Base-by-base conservation (phyloP, 257 asterid genomes). In the Eustoma russellianum region DNA sequence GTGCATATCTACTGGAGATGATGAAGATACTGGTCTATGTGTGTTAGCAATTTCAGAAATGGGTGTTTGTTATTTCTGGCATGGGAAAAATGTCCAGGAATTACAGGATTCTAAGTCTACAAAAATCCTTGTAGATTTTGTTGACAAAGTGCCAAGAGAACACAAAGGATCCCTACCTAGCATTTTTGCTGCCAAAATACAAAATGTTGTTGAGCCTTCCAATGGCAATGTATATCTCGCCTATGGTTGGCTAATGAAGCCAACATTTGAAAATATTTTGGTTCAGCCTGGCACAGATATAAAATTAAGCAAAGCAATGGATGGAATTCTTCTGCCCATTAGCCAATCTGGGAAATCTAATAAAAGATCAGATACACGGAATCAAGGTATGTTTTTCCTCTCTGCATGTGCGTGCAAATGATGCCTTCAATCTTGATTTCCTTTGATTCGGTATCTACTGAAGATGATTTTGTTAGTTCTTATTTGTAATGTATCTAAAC, bases 41-140 rank as follows among this genome's bases (percentile, higher is more conserved):
- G 76, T 85, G 71, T 54, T 91, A 76, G 95, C 97, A 40, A 75
- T 91, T 77, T 77, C 98, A 50, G 98, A 91, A 83, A 44, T 63
- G 28, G 98, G 98, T 13, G 71, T 81, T 46, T 84, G 98, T 67
- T 91, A 87, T 70, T 82, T 87, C 70, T 91, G 97, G 97, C 79
- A 80, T 48, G 97, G 76, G 50, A 77, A 71, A 61, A 77, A 74
- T 49, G 65, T 80, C 15, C 83, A 80, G 46, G 98, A 79, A 55
- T 48, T 91, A 62, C 80, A 61, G 19, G 66, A 77, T 70, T 73
- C 73, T 38, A 82, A 82, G 63, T 84, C 95, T 61, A 75, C 98
- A 41, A 84, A 88, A 69, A 80, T 91, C 63, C 60, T 10, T 38
- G 55, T 72, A 63, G 56, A 77, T 46, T 66, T 46, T 63, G 89